Evolutionary conservation across 1,284 basidiomycete genomes (phyloP).

Genomic region (Leccinum solheimii): DNA sequence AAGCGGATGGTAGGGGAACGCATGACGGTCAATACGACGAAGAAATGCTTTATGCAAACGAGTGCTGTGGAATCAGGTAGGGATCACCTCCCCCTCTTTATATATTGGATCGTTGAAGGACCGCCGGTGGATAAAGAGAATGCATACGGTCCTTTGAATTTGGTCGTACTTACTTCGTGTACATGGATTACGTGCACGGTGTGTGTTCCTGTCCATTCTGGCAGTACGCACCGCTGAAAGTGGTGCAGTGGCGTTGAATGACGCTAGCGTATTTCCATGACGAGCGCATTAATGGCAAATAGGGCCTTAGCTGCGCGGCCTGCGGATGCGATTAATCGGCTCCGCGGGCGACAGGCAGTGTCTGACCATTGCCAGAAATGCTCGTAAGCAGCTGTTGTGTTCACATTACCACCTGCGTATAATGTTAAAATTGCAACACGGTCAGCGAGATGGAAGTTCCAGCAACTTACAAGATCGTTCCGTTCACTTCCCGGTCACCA

Average conservation of each 20-base stretch:
- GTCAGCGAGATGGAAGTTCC: background rate
- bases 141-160: background rate
- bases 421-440: background rate
- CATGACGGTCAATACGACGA: background rate
- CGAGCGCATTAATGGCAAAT: background rate
- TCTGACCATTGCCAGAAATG: background rate
- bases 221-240: background rate
- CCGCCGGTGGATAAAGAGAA: background rate
- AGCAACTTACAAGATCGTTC: background rate
- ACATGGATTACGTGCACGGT: background rate
- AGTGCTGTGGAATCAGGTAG: background rate
- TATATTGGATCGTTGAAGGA: background rate
- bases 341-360: background rate
- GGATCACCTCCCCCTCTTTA: background rate
- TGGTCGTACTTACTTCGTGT: background rate
- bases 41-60: background rate
- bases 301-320: background rate
- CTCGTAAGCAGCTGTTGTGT: background rate
- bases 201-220: background rate
- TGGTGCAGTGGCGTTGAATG: background rate
- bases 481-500: background rate
- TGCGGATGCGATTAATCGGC: background rate
- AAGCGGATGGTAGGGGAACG: background rate
- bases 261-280: background rate
- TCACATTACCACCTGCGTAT: background rate